phyloP scores from a whole-genome alignment of 352 stramenopile genomes.

The Phytopythium litorale region DNA sequence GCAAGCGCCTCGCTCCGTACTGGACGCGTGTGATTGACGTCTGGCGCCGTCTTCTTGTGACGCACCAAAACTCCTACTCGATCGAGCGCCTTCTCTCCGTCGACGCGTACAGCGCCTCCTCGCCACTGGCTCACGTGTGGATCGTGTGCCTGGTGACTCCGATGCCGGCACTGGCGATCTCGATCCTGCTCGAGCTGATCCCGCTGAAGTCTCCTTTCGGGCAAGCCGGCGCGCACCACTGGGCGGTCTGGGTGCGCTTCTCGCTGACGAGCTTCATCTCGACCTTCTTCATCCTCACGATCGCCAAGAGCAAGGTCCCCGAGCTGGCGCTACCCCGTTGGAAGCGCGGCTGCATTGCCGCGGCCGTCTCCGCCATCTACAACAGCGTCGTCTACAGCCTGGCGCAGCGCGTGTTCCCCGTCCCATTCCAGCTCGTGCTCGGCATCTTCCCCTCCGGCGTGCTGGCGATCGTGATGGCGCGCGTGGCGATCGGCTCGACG shows the following conservation, averaged over 20 bases:
- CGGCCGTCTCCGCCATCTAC: slow-evolving; percentile 11
- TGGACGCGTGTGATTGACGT: too few species aligned
- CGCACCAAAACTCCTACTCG: slow-evolving; percentile 13
- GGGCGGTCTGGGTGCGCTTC: slow-evolving; percentile 21
- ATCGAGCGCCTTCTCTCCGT: slow-evolving; percentile 26
- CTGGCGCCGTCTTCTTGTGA: neutral
- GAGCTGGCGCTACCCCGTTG: slow-evolving; percentile 9
- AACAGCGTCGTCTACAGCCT: neutral
- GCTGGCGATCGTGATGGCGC: neutral
- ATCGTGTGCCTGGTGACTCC: slow-evolving; percentile 19
- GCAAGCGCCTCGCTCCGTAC: neutral
- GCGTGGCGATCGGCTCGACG: neutral
- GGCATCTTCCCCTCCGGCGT: slow-evolving; percentile 1
- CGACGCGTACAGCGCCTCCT: slow-evolving; percentile 18
- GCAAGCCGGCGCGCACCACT: slow-evolving; percentile 15
- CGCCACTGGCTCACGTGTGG: slow-evolving; percentile 9
- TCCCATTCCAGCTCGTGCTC: slow-evolving; percentile 20
- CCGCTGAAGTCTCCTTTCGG: slow-evolving; percentile 20
- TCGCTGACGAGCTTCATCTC: slow-evolving; percentile 12
- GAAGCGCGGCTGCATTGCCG: slow-evolving; percentile 6
- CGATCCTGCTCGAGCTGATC: slow-evolving; percentile 21
- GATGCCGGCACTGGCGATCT: slow-evolving; percentile 11
- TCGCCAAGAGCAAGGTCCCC: slow-evolving; percentile 14
- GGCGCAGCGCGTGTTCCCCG: slow-evolving; percentile 11
- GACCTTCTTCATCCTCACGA: slow-evolving; percentile 9